phyloP scores from a whole-genome alignment of 345 rosid genomes.

The Salix caprea region DNA sequence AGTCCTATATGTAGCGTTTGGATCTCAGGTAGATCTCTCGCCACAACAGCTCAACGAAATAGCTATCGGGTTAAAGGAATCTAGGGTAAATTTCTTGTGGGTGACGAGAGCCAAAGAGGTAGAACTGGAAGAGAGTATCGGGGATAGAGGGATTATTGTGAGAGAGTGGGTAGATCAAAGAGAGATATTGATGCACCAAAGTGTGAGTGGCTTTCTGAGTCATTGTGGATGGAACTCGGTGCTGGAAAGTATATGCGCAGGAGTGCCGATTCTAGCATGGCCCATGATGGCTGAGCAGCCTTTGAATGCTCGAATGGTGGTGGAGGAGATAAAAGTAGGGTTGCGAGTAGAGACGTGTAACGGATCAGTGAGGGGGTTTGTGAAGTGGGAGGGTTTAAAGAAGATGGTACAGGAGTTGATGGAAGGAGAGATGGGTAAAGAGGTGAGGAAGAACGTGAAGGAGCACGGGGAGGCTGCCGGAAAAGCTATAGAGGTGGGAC shows the following conservation, averaged over 20 bases:
- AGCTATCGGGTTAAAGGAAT: constrained; percentile 52
- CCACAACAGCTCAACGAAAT: constrained; percentile 48
- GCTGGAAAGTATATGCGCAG: constrained; percentile 60
- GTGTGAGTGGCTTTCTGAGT: constrained; percentile 61
- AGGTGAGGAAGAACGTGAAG: constrained; percentile 39
- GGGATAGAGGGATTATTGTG: constrained; percentile 51
- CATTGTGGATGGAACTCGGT: constrained; percentile 93
- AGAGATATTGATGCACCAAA: constrained; percentile 49
- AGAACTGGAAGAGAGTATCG: constrained; percentile 39
- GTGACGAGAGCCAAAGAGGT: constrained; percentile 40
- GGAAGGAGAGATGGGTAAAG: constrained; percentile 54
- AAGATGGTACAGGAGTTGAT: constrained; percentile 53
- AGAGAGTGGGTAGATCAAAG: constrained; percentile 70
- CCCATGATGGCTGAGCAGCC: constrained; percentile 81
- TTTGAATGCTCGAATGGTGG: constrained; percentile 54
- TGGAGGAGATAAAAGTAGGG: constrained; percentile 59
- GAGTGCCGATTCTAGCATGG: constrained; percentile 77
- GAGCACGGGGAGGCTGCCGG: constrained; percentile 42
- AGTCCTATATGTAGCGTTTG: constrained; percentile 74
- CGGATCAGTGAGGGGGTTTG: constrained; percentile 43
- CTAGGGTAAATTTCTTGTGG: constrained; percentile 59
- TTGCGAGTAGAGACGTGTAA: constrained; percentile 49
- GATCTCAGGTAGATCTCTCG: constrained; percentile 66
- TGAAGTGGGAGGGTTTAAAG: constrained; percentile 40
- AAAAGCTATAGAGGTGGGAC: constrained; percentile 41